Percentiles rank a stretch among this genome's conserved stretches.
phyloP scores from a whole-genome alignment of 2,329 filamentous ascomycete genomes.

The Ceratocystis diversiconidia region DNA sequence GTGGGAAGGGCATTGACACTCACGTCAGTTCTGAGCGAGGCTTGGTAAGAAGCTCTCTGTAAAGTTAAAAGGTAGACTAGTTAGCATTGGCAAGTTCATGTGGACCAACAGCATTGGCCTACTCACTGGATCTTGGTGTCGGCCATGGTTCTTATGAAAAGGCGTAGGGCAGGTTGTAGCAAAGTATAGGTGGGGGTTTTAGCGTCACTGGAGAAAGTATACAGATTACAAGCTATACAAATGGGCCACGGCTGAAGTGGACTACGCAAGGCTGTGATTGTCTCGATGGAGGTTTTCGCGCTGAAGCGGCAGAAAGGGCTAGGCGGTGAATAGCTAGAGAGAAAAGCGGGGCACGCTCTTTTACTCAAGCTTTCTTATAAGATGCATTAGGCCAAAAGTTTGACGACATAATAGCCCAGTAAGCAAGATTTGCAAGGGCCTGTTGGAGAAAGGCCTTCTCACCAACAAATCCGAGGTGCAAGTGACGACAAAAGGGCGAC shows the following conservation, averaged over 20 bases:
- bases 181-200: not conserved
- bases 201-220: not conserved
- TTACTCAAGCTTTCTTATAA: not conserved
- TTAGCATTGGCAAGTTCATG: not conserved
- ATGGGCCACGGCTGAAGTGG: constrained; percentile 11
- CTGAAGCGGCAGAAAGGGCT: constrained; percentile 9
- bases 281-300: constrained; percentile 17
- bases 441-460: constrained; percentile 4
- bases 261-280: constrained; percentile 17
- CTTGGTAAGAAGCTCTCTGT: constrained; percentile 77
- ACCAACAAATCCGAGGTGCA: not conserved
- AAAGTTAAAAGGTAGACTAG: not conserved
- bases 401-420: not conserved
- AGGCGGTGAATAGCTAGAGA: constrained; percentile 12
- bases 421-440: constrained; percentile 5
- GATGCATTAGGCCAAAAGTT: not conserved
- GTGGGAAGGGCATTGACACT: constrained; percentile 26
- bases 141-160: constrained; percentile 34
- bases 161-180: constrained; percentile 15
- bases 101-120: not conserved
- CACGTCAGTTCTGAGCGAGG: constrained; percentile 84
- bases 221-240: not conserved
- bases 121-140: constrained; percentile 57
- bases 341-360: not conserved
- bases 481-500: not conserved